These are phyloP conservation scores for Paulownia fortunei DNA, from an alignment of 257 asterid species.

Conservation along the genomic window DNA sequence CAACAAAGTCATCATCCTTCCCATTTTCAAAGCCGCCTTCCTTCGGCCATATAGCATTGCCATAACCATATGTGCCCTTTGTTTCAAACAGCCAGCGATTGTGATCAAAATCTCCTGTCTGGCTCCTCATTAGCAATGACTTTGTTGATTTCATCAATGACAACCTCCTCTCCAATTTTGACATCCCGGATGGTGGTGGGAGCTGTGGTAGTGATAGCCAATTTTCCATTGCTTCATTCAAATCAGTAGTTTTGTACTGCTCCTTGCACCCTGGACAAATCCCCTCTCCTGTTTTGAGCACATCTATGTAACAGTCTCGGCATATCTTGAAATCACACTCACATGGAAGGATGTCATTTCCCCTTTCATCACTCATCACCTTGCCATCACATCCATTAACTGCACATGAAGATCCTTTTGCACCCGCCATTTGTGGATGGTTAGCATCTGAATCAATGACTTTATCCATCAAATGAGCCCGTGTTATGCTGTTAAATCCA, in stretches of 20 bases:
- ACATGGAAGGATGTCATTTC: slow-evolving; percentile 49
- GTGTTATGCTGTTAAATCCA: slow-evolving; percentile 54
- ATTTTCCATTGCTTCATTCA: slow-evolving; percentile 48
- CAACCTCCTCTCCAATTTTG: slow-evolving; percentile 56
- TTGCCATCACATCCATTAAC: slow-evolving; percentile 56
- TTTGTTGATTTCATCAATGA: slow-evolving; percentile 55
- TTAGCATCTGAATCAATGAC: slow-evolving; percentile 48
- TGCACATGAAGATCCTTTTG: slow-evolving; percentile 49
- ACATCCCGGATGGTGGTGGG: slow-evolving; percentile 44
- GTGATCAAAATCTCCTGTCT: slow-evolving; percentile 69
- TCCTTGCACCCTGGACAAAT: slow-evolving; percentile 65
- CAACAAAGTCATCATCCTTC: slow-evolving; percentile 43
- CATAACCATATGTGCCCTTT: slow-evolving; percentile 68
- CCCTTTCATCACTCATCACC: slow-evolving; percentile 52
- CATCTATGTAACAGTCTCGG: slow-evolving; percentile 60
- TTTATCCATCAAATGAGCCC: slow-evolving; percentile 60
- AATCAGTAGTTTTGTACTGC: slow-evolving; percentile 52
- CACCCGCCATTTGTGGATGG: slow-evolving; percentile 52
- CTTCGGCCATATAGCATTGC: slow-evolving; percentile 70
- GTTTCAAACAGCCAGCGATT: slow-evolving; percentile 72
- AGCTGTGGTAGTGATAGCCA: slow-evolving; percentile 46
- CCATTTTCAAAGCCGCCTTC: slow-evolving; percentile 46
- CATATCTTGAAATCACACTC: slow-evolving; percentile 69
- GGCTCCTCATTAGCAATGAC: slow-evolving; percentile 57
- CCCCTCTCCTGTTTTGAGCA: slow-evolving; percentile 55